Base-by-base conservation (phyloP, 495 filamentous ascomycete genomes). In the Aspergillus bertholletiae region DNA sequence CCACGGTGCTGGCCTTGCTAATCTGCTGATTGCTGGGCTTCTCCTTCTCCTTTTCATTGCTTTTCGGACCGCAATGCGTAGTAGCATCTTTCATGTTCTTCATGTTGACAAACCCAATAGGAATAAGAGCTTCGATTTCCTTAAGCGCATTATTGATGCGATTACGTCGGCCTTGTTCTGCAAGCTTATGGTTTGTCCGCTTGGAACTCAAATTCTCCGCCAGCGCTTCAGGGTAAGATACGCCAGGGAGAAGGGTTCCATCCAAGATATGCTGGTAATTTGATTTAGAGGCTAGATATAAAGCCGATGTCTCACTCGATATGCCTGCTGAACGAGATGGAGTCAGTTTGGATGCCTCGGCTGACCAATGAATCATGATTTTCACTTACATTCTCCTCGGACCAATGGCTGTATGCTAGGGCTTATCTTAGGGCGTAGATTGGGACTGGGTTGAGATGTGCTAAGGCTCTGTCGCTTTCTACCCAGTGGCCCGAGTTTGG, bases 181-280 rank as follows among this genome's bases (percentile, higher is more conserved):
- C 94, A 54, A 98, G 88, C 68, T 98, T 98, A 75, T 98, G 94
- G 35, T 90, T 96, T 7, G 94, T 97, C 56, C 94, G 88, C 75
- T 98, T 98, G 9, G 90, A 96, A 23, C 92, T 97, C 27, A 98
- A 74, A 51, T 95, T 95, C 28, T 92, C 94, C 5, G 91, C 93
- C 18, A 98, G 79, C 15, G 90, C 87, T 60, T 89, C 88, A 0
- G 94, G 94, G 57, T 96, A 98, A 1, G 85, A 88, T 22, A 98
- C 87, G 11, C 94, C 94, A 0, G 90, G 90, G 5, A 96, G 84
- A 40, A 88, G 84, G 37, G 87, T 97, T 40, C 94, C 94, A 65
- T 97, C 93, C 24, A 98, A 72, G 50, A 98, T 94, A 63, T 96
- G 94, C 66, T 98, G 94, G 64, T 98, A 98, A 66, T 98, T 98